Evolutionary conservation across 306 rosid species (phyloP), one percentile per base, ranked within the genome.

Genomic region (Prosopis cineraria): DNA sequence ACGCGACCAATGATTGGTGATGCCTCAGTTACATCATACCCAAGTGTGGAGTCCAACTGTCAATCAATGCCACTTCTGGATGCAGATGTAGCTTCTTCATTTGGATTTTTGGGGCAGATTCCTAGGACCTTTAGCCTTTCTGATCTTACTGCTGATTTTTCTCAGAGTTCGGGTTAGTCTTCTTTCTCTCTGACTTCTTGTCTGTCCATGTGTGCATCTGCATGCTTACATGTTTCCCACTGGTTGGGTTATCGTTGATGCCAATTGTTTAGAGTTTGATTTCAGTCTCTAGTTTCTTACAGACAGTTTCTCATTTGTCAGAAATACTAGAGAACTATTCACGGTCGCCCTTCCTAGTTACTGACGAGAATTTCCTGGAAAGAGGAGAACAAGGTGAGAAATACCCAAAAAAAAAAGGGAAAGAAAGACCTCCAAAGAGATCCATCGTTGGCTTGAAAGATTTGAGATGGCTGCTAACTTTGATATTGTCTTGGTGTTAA

Each of bases 121-220:
- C 93, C 98, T 58, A 85, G 91, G 79, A 89, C 39, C 82, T 89
- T 94, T 82, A 94, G 98, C 82, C 87, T 94, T 80, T 89, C 97
- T 1, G 98, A 95, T 83, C 86, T 95, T 82, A 86, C 92, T 62
- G 87, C 91, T 14, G 91, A 88, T 79, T 91, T 95, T 72, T 89
- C 98, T 72, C 94, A 89, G 78, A 84, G 94, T 75, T 85, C 98
- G 59, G 98, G 98, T 95, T 64, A 55, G 87, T 78, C 34, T 50
- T 66, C 39, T 75, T 53, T 74, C 74, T 80, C 72, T 34, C 7
- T 67, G 14, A 47, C 19, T 50, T 34, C 68, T 41, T 73, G 65
- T 27, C 65, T 47, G 68, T 55, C n/a, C 60, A 20, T 64, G 62
- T 72, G 27, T 67, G 72, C 30, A 1, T 80, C 11, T 76, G 63